Evolutionary conservation across 1,284 basidiomycete species (phyloP).

Genomic region (Volvariella volvacea): DNA sequence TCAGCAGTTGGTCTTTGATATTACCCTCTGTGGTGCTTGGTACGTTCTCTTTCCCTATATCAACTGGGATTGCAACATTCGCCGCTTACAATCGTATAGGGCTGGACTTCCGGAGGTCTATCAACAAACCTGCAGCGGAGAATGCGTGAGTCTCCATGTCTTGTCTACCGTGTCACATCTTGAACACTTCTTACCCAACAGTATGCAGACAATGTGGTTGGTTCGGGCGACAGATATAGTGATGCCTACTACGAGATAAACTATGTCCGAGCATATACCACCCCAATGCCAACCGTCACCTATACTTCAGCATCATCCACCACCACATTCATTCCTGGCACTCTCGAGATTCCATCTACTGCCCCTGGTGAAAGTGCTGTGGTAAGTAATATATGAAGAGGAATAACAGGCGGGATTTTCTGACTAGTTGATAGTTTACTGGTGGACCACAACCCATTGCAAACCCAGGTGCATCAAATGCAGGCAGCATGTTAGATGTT

Average conservation of each 20-base stretch:
- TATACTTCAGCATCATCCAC: too few relatives aligned
- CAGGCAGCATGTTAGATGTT: too few relatives aligned
- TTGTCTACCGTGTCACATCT: background rate
- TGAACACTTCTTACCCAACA: conserved; percentile 12
- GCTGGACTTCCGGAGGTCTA: conserved; percentile 21
- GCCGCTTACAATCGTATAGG: conserved; percentile 11
- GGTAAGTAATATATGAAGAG: too few relatives aligned
- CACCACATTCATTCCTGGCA: too few relatives aligned
- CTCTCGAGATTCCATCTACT: too few relatives aligned
- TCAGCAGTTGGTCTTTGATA: conserved; percentile 46
- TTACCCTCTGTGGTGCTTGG: conserved; percentile 38
- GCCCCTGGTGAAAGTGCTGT: too few relatives aligned
- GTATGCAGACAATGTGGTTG: conserved; percentile 35
- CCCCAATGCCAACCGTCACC: conserved; percentile 19
- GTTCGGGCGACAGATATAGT: conserved; percentile 25
- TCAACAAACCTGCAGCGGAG: conserved; percentile 14
- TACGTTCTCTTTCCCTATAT: conserved; percentile 11
- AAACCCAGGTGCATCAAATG: too few relatives aligned
- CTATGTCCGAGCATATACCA: conserved; percentile 23
- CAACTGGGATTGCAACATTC: background rate
- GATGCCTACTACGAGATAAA: conserved; percentile 25
- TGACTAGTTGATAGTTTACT: too few relatives aligned
- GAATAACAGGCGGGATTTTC: too few relatives aligned
- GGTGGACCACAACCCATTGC: too few relatives aligned
- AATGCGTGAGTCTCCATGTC: too few relatives aligned